These are phyloP conservation scores for Boletus vinaceobasis DNA, from an alignment of 768 basidiomycete genomes.

Conservation along the genomic window DNA sequence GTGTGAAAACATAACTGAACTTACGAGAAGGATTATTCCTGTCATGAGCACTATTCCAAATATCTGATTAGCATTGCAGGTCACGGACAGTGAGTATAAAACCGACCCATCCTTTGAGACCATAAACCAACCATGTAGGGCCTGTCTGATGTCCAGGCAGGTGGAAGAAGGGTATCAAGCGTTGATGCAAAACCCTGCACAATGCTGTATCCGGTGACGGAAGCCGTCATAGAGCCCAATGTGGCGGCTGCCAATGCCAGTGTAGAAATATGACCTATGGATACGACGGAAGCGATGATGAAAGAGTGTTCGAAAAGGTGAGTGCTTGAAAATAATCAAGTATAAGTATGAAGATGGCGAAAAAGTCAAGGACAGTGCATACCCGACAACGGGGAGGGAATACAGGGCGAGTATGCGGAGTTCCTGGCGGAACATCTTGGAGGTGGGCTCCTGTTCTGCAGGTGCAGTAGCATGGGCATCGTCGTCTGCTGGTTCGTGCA, in stretches of 20 bases:
- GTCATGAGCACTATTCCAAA: conserved; percentile 55
- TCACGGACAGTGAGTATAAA: neutral
- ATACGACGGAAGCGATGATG: conserved; percentile 77
- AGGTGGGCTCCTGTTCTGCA: conserved; percentile 18
- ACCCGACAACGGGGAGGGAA: conserved; percentile 73
- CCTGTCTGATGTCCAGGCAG: conserved; percentile 88
- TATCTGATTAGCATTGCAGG: conserved; percentile 2
- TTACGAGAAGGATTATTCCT: conserved; percentile 54
- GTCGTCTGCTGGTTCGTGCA: conserved; percentile 47
- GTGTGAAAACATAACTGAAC: conserved; percentile 20
- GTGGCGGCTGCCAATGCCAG: conserved; percentile 83
- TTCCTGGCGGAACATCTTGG: conserved; percentile 55
- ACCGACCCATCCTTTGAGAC: conserved; percentile 83
- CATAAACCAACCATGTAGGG: conserved; percentile 87
- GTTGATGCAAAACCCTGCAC: conserved; percentile 80
- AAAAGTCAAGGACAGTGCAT: conserved; percentile 22
- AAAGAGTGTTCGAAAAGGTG: conserved; percentile 85
- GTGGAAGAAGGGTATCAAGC: conserved; percentile 90
- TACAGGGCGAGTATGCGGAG: conserved; percentile 55
- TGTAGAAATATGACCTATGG: conserved; percentile 89
- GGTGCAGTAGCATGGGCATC: neutral
- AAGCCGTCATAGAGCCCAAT: conserved; percentile 70
- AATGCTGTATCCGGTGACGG: conserved; percentile 56
- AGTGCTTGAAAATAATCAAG: conserved; percentile 43
- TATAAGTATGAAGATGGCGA: neutral